Evolutionary conservation across 2,329 filamentous ascomycete species (phyloP).

Genomic region (Curvularia eragrostidis): DNA sequence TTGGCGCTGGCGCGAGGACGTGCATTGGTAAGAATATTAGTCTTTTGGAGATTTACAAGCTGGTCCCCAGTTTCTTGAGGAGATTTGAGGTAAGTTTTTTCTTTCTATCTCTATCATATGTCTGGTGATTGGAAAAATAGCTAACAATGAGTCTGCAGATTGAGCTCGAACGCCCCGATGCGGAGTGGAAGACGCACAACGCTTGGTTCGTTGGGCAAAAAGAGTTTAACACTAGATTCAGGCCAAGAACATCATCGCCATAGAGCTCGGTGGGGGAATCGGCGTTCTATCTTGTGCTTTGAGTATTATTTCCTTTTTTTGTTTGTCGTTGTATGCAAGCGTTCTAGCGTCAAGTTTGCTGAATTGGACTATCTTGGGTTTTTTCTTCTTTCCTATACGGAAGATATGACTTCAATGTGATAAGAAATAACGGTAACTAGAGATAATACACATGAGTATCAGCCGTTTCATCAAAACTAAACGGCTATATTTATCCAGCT

Average conservation of each 20-base stretch:
- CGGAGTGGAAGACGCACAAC: slow-evolving; percentile 58
- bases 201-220: slow-evolving; percentile 61
- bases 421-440: no score
- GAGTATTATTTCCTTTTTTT: no score
- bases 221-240: slow-evolving; percentile 55
- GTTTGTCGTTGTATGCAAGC: slow-evolving; percentile 1
- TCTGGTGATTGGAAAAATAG: neutral
- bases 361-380: neutral
- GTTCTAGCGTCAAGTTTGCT: slow-evolving; percentile 11
- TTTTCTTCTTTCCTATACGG: neutral
- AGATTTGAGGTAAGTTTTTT: slow-evolving; percentile 63
- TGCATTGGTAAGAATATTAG: slow-evolving; percentile 67
- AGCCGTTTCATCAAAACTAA: no score
- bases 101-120: neutral
- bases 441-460: no score
- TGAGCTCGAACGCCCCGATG: slow-evolving; percentile 49
- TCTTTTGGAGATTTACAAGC: slow-evolving; percentile 59
- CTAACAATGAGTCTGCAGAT: slow-evolving; percentile 26
- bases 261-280: neutral
- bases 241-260: slow-evolving; percentile 27
- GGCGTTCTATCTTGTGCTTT: neutral
- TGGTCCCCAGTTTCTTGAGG: slow-evolving; percentile 64
- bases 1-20: slow-evolving; percentile 73
- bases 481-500: no score
- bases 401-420: no score